Base-by-base conservation (phyloP, 768 basidiomycete genomes). In the Pisolithus marmoratus region DNA sequence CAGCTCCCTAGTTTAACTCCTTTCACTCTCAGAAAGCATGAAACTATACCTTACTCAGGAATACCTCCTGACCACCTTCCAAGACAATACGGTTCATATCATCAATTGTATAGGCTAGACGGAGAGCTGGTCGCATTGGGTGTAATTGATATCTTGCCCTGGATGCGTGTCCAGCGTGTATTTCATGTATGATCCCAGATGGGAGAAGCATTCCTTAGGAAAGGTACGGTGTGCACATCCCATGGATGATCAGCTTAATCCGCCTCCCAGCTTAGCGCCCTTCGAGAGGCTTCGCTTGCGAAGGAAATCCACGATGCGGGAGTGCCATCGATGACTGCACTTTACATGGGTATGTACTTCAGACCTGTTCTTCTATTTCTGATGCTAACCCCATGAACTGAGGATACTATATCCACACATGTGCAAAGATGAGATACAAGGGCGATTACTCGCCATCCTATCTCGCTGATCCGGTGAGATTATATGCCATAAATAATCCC, bases 361-460 rank as follows among this genome's bases (percentile, higher is more conserved):
- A 26, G 8, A 3, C 19, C 11, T 29, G 12, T 19, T 27, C 47
- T 19, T 34, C 17, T 20, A 8, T n/a, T 11, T 24, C 29, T 49
- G 17, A 19, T 22, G 38, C 26, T 15, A 23, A 24, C 27, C 46
- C 31, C 23, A 8, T 38, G 24, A 46, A 57, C 37, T 12, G 59
- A 96, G 94, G 94, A 7, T 97, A 83, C 67, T 98, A 97, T 66
- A 87, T 98, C 37, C 80, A 96, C 59, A 83, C 88, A 2, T 97
- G 94, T 63, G 80, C 73, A 47, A 99, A 99, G 69, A 98, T 98
- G 96, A 77, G 77, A 50, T 98, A 99, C 70, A 99, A 99, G 62
- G 94, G 85, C 26, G 93, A 96, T 50, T 99, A 94, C 58, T 66
- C 75, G 0, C 95, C 95, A 0, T 96, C 94, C 3, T 91, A 81